Percentiles rank a stretch among this genome's conserved stretches.
Conservation (phyloP, 495 filamentous ascomycete species). For the Xylaria castorea region DNA sequence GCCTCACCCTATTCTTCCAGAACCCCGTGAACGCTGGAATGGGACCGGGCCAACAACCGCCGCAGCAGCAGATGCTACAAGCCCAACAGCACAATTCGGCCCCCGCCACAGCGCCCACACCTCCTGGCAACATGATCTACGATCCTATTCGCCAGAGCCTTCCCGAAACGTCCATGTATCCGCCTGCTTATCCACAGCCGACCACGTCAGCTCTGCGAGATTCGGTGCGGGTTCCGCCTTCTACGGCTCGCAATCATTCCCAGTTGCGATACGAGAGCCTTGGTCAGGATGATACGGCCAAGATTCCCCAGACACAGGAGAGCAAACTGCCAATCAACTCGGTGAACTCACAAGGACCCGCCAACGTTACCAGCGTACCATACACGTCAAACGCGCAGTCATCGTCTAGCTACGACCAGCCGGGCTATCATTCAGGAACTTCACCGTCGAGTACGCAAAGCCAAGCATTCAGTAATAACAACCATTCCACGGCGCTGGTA, state of each 20-base stretch:
- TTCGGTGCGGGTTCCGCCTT: slow-evolving; percentile 40
- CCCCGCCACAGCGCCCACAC: slow-evolving; percentile 49
- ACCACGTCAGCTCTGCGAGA: slow-evolving; percentile 53
- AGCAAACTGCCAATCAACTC: slow-evolving; percentile 37
- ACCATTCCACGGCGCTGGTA: slow-evolving; percentile 34
- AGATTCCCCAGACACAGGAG: slow-evolving; percentile 33
- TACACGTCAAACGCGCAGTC: slow-evolving; percentile 43
- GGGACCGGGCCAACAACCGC: slow-evolving; percentile 26
- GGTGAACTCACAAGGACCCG: slow-evolving; percentile 21
- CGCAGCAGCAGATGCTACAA: slow-evolving; percentile 27
- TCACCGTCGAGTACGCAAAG: slow-evolving; percentile 45
- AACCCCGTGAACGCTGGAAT: slow-evolving; percentile 42
- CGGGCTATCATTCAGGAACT: slow-evolving; percentile 32
- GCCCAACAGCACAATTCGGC: slow-evolving; percentile 28
- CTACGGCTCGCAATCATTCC: slow-evolving; percentile 45
- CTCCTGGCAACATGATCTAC: slow-evolving; percentile 58
- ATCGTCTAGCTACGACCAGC: slow-evolving; percentile 42
- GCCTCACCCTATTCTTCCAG: slow-evolving; percentile 75
- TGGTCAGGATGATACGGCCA: slow-evolving; percentile 40
- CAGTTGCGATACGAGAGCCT: slow-evolving; percentile 47
- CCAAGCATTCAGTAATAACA: slow-evolving; percentile 35
- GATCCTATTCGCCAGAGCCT: slow-evolving; percentile 60
- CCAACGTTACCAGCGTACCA: not conserved
- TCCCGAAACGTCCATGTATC: slow-evolving; percentile 53
- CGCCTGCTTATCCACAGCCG: slow-evolving; percentile 53